Conservation (phyloP, 225 moss, liverwort and hornwort species). For the Marchantia polymorpha region DNA sequence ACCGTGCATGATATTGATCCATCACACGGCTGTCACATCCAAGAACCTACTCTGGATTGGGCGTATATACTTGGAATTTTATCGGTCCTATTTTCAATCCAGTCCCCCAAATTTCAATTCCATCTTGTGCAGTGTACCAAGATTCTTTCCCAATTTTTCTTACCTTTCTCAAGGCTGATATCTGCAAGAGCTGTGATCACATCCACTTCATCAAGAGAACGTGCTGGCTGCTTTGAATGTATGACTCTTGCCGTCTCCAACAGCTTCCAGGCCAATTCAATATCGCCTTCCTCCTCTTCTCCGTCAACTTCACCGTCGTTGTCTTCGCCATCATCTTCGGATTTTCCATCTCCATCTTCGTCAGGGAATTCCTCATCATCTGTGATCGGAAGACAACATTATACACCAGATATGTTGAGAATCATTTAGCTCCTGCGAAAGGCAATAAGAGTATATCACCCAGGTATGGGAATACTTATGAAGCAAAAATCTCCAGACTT, state of each 20-base stretch:
- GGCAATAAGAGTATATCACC: neutral
- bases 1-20: no score
- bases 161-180: slow-evolving; percentile 53
- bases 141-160: neutral
- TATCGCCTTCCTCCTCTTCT: slow-evolving; percentile 72
- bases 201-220: slow-evolving; percentile 81
- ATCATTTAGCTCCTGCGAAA: no score
- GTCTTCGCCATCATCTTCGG: slow-evolving; percentile 45
- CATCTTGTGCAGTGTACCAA: no score
- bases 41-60: no score
- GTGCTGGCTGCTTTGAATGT: slow-evolving; percentile 60
- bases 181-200: slow-evolving; percentile 85
- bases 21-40: no score
- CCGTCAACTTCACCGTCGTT: slow-evolving; percentile 55
- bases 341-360: slow-evolving; percentile 28
- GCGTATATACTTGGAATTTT: no score
- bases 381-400: neutral
- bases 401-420: neutral
- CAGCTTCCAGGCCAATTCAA: slow-evolving; percentile 97
- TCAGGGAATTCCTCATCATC: slow-evolving; percentile 54
- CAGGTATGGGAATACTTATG: neutral
- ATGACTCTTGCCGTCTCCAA: slow-evolving; percentile 89
- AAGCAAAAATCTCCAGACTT: neutral
- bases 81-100: no score
- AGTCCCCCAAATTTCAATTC: no score